Conservation (phyloP, 1,284 basidiomycete species). For the Fomitopsis betulina region DNA sequence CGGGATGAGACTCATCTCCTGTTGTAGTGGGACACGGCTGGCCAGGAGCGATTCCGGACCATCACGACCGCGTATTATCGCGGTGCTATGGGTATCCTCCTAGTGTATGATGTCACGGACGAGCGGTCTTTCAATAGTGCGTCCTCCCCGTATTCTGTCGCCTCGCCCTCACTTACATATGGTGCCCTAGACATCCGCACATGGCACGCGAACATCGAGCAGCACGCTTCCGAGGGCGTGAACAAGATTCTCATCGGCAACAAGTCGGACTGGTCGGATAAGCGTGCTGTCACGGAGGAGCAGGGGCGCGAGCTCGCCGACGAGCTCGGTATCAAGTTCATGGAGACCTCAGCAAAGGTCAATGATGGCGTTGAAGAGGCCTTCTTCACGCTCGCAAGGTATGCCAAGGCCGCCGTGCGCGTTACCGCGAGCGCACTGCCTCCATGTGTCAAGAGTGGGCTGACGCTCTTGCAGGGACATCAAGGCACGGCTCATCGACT, state of each 20-base stretch:
- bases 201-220: conserved; percentile 98
- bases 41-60: conserved; percentile 98
- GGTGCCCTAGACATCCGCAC: conserved; percentile 86
- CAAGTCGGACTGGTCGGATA: conserved; percentile 99
- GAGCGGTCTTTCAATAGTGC: conserved; percentile 96
- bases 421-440: neutral
- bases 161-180: neutral
- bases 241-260: conserved; percentile 99
- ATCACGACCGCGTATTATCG: conserved; percentile 99
- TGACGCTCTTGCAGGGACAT: conserved; percentile 65
- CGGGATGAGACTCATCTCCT: conserved; percentile 2
- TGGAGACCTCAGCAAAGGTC: conserved; percentile 97
- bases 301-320: conserved; percentile 80
- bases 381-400: conserved; percentile 97
- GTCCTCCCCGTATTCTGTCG: conserved; percentile 26
- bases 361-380: conserved; percentile 99
- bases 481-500: conserved; percentile 96
- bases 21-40: conserved; percentile 93
- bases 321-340: conserved; percentile 91
- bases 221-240: conserved; percentile 97
- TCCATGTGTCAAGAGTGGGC: neutral
- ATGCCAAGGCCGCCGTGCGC: conserved; percentile 21
- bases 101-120: conserved; percentile 99
- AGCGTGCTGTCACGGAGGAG: conserved; percentile 87
- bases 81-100: conserved; percentile 98